Base-by-base conservation (phyloP, 495 filamentous ascomycete genomes). In the Mycothermus thermophilus region DNA sequence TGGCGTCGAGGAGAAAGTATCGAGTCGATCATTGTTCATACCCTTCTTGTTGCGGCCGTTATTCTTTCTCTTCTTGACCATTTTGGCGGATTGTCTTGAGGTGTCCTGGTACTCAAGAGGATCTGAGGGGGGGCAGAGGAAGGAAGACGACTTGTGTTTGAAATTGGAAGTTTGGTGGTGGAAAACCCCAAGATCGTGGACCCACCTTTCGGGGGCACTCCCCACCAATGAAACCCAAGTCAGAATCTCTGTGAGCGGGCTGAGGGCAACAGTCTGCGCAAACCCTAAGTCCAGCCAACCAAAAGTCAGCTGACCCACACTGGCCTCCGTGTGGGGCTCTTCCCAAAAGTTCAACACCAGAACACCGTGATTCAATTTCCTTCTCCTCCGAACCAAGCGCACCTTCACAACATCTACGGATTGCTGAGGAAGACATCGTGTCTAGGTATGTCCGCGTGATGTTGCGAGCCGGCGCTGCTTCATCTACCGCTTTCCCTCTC, bases 31-130 rank as follows among this genome's bases (percentile, higher is more conserved):
- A n/a, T 2, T 12, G 11, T 21, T 8, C 29, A 12, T 32, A 54
- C 90, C 90, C 65, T 93, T 95, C 86, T 97, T 97, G 81, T 96
- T 93, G 63, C 88, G 83, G 64, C 90, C 88, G 73, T 96, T 96
- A 72, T 82, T 86, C 65, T 90, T 85, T 75, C 88, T 81, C 79
- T 97, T 97, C 78, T 97, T 97, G 69, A 97, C 90, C 90, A 97
- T 97, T 64, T 67, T 95, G 72, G 71, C 77, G 71, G 68, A 11
- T n/a, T 71, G 71, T 72, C 56, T 55, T 52, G 48, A 52, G n/a
- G 47, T 42, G 46, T 41, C 50, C 45, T 58, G 44, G 44, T 47
- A 54, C 47, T 50, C 39, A 50, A 55, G 46, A 35, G 42, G 37
- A 35, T 51, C 43, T 37, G 33, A n/a, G n/a, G n/a, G n/a, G 41